Evolutionary conservation across 1,284 basidiomycete species (phyloP).

Genomic region (Ceratobasidium sp.): DNA sequence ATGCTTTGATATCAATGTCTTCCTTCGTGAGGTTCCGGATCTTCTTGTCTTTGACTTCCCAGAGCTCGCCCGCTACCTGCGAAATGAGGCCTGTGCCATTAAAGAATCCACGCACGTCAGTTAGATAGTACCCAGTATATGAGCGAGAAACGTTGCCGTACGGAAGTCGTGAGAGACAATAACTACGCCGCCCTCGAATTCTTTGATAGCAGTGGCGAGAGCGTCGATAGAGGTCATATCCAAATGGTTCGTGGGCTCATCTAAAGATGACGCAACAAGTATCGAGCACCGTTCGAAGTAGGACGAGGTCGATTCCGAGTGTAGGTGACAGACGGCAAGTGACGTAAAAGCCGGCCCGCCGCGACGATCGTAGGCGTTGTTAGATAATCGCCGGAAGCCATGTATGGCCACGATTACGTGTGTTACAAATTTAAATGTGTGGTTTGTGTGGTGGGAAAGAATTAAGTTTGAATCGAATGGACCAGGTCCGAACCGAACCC

Average conservation of each 20-base stretch:
- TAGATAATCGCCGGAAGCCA: too few species aligned
- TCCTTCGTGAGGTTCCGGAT: constrained; percentile 88
- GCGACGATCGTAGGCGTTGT: too few species aligned
- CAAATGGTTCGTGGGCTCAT: constrained; percentile 92
- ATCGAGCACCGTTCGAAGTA: neutral
- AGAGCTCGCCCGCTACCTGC: constrained; percentile 95
- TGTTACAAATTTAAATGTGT: too few species aligned
- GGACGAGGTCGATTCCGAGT: neutral
- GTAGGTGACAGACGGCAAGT: too few species aligned
- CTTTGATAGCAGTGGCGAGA: constrained; percentile 92
- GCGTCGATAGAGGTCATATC: constrained; percentile 97
- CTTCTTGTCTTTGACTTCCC: constrained; percentile 96
- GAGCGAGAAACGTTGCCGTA: constrained; percentile 51
- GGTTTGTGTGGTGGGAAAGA: too few species aligned
- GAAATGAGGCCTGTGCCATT: constrained; percentile 75
- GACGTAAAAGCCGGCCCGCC: too few species aligned
- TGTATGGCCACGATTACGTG: too few species aligned
- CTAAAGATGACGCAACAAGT: constrained; percentile 47
- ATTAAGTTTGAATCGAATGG: too few species aligned
- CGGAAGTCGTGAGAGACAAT: constrained; percentile 98
- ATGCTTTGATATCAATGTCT: constrained; percentile 88
- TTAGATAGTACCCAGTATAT: constrained; percentile 38
- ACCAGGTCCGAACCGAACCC: too few species aligned
- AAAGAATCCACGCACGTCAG: constrained; percentile 46
- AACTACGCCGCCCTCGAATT: constrained; percentile 96